These are phyloP conservation scores for Massariosphaeria phaeospora DNA, from an alignment of 495 filamentous ascomycete species.

Conservation along the genomic window DNA sequence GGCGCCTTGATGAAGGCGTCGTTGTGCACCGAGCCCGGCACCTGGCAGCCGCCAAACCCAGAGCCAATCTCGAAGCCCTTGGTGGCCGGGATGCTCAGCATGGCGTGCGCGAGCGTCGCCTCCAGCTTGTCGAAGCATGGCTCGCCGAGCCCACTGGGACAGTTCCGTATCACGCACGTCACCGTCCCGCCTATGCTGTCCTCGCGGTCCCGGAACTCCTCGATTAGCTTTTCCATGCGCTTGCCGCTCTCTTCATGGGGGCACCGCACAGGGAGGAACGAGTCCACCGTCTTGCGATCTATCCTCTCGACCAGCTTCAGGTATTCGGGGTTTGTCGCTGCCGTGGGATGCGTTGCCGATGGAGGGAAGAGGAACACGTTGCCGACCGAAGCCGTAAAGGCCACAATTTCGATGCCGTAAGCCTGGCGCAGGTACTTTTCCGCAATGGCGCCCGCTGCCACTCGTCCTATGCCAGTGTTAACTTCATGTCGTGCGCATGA, in stretches of 20 bases:
- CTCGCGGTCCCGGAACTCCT: slow-evolving; percentile 68
- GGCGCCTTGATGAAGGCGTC: slow-evolving; percentile 72
- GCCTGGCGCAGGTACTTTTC: slow-evolving; percentile 84
- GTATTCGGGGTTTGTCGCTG: slow-evolving; percentile 79
- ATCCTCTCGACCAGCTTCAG: slow-evolving; percentile 69
- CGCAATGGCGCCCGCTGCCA: slow-evolving; percentile 90
- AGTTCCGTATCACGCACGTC: slow-evolving; percentile 90
- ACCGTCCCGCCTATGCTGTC: slow-evolving; percentile 97
- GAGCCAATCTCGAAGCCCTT: slow-evolving; percentile 97
- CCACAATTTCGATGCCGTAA: slow-evolving; percentile 83
- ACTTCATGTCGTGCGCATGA: background rate
- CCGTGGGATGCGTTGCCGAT: slow-evolving; percentile 63
- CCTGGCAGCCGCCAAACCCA: slow-evolving; percentile 80
- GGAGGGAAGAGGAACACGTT: slow-evolving; percentile 78
- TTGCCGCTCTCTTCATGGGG: slow-evolving; percentile 60
- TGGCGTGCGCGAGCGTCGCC: slow-evolving; percentile 87
- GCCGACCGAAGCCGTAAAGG: slow-evolving; percentile 85
- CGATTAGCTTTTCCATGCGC: slow-evolving; percentile 76
- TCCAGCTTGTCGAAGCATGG: slow-evolving; percentile 96
- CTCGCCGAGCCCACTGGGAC: slow-evolving; percentile 83
- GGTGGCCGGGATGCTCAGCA: slow-evolving; percentile 95
- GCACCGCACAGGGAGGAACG: slow-evolving; percentile 78
- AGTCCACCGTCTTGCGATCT: slow-evolving; percentile 74
- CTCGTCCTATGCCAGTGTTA: slow-evolving; percentile 53
- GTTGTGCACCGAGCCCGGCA: slow-evolving; percentile 90